A percentile compares a stretch with the other conserved stretches of the same genome.
Conservation (phyloP, 2,329 filamentous ascomycete genomes). For the Cryphonectria japonica region DNA sequence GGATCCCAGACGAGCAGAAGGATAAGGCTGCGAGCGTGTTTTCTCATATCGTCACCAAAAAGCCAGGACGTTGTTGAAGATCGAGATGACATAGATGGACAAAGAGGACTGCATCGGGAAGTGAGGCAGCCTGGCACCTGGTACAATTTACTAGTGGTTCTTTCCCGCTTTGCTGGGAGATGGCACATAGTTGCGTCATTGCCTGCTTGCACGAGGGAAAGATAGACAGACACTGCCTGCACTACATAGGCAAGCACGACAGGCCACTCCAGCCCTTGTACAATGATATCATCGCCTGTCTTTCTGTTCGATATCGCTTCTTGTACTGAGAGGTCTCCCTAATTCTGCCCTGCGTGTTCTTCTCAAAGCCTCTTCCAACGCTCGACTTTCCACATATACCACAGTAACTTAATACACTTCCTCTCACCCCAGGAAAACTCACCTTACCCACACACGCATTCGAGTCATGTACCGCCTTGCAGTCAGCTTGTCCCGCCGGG, state of each 20-base stretch:
- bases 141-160: not conserved
- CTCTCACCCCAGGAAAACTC: not conserved
- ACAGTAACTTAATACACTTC: not conserved
- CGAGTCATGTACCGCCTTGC: slow-evolving; percentile 27
- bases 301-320: not conserved
- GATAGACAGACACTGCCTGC: slow-evolving; percentile 6
- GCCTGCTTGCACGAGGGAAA: not conserved
- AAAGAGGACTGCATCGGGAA: not conserved
- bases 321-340: not conserved
- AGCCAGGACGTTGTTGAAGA: not conserved
- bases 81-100: not conserved
- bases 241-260: not conserved
- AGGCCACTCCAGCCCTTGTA: slow-evolving; percentile 5
- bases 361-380: not conserved
- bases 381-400: not conserved
- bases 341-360: not conserved
- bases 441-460: slow-evolving; percentile 21
- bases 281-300: slow-evolving; percentile 27
- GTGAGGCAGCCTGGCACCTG: not conserved
- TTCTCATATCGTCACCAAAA: not conserved
- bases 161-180: not conserved
- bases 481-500: slow-evolving; percentile 21
- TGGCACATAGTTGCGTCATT: slow-evolving; percentile 26
- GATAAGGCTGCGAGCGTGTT: slow-evolving; percentile 3
- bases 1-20: not conserved